These are phyloP conservation scores for Salvia splendens DNA, from an alignment of 257 asterid species.

Conservation along the genomic window DNA sequence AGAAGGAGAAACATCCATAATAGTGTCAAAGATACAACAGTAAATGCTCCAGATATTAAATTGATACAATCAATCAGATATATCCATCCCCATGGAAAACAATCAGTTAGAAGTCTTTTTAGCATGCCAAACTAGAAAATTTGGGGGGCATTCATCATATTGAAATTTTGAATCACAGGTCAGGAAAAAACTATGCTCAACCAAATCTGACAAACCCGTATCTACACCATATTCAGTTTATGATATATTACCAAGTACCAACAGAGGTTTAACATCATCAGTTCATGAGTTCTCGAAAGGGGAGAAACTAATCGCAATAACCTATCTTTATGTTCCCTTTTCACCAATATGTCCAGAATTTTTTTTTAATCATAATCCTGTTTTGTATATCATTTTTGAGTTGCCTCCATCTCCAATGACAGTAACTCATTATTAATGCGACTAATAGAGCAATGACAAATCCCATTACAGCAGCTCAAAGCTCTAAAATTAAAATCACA, in stretches of 20 bases:
- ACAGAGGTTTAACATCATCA: too few relatives aligned
- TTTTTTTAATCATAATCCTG: not conserved
- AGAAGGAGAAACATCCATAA: not conserved
- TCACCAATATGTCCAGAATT: slow-evolving; percentile 1
- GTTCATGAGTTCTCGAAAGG: not conserved
- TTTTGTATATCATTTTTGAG: slow-evolving; percentile 8
- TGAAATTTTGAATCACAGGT: not conserved
- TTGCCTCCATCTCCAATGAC: slow-evolving; percentile 13
- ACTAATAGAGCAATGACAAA: slow-evolving; percentile 3
- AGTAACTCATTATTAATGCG: not conserved
- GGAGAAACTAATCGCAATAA: not conserved
- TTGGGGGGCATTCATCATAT: not conserved
- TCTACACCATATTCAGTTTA: not conserved
- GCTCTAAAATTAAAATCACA: not conserved
- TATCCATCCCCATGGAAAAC: not conserved
- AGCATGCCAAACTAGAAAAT: slow-evolving; percentile 2
- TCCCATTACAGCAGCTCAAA: not conserved
- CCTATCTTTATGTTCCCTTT: slow-evolving; percentile 9
- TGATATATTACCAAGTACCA: too few relatives aligned
- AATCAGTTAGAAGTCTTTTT: slow-evolving; percentile 1
- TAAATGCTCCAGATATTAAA: not conserved
- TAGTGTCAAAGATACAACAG: not conserved
- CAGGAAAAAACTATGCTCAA: slow-evolving; percentile 2
- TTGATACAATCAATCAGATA: slow-evolving; percentile 18
- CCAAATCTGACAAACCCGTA: not conserved